phyloP scores from a whole-genome alignment of 2,329 filamentous ascomycete species.

The Colletotrichum caudatum region DNA sequence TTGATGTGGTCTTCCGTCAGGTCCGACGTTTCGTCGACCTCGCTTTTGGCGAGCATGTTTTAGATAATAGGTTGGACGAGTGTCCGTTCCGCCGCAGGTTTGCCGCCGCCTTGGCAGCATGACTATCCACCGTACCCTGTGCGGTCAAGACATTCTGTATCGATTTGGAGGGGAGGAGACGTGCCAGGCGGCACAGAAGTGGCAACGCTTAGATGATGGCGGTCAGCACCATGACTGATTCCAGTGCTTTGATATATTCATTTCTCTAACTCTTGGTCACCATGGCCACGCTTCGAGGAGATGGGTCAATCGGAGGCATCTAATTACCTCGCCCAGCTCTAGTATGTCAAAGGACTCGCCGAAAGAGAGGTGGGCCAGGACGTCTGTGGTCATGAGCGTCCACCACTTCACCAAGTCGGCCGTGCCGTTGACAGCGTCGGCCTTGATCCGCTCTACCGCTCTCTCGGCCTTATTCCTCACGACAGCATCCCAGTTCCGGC shows the following conservation, averaged over 20 bases:
- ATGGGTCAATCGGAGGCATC: background rate
- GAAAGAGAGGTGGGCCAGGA: constrained; percentile 66
- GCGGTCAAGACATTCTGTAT: constrained; percentile 4
- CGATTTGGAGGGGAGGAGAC: constrained; percentile 4
- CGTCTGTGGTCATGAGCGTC: constrained; percentile 65
- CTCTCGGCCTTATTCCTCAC: constrained; percentile 54
- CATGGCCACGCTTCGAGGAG: background rate
- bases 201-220: constrained; percentile 7
- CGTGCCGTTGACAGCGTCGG: constrained; percentile 54
- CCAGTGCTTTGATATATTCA: constrained; percentile 18
- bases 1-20: constrained; percentile 50
- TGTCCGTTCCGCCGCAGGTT: constrained; percentile 28
- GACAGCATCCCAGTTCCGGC: constrained; percentile 46
- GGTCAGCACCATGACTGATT: constrained; percentile 14
- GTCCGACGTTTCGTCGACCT: constrained; percentile 20
- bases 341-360: constrained; percentile 66
- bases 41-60: constrained; percentile 28
- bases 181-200: background rate
- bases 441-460: constrained; percentile 57
- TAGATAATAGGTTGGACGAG: constrained; percentile 24
- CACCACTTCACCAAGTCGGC: constrained; percentile 67
- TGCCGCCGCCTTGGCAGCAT: background rate
- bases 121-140: background rate
- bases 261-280: constrained; percentile 15
- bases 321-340: constrained; percentile 59